Conservation (phyloP, 192 early-diverging fungal species). For the Umbelopsis sp. region DNA sequence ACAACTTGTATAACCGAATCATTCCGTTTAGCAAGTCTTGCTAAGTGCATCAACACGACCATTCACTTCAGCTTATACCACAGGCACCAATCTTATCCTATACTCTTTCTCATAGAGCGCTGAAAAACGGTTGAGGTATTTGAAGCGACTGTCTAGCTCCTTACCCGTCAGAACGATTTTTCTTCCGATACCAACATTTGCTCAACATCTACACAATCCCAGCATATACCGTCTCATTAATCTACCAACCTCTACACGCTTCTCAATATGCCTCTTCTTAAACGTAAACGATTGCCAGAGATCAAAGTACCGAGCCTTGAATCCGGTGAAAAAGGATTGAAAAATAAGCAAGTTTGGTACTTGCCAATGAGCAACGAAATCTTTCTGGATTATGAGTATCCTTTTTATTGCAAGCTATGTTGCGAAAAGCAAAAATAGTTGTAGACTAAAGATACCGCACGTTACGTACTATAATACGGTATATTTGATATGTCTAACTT, state of each 20-base stretch:
- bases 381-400: conserved; percentile 57
- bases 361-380: conserved; percentile 55
- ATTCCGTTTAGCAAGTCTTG: background rate
- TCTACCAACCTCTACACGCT: background rate
- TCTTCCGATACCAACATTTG: conserved; percentile 8
- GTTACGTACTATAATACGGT: background rate
- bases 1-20: background rate
- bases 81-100: background rate
- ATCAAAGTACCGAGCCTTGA: conserved; percentile 20
- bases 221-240: background rate
- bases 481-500: background rate
- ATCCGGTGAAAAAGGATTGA: conserved; percentile 22
- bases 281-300: conserved; percentile 30
- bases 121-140: background rate
- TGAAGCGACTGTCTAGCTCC: background rate
- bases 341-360: conserved; percentile 51
- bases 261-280: conserved; percentile 33
- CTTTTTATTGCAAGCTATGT: conserved; percentile 18
- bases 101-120: background rate
- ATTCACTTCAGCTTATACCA: background rate
- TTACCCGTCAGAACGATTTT: conserved; percentile 2
- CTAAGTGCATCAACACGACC: background rate
- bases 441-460: background rate
- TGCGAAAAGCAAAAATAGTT: background rate
- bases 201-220: background rate